Base-by-base conservation (phyloP, 2,329 filamentous ascomycete species). In the Meredithiella fracta region DNA sequence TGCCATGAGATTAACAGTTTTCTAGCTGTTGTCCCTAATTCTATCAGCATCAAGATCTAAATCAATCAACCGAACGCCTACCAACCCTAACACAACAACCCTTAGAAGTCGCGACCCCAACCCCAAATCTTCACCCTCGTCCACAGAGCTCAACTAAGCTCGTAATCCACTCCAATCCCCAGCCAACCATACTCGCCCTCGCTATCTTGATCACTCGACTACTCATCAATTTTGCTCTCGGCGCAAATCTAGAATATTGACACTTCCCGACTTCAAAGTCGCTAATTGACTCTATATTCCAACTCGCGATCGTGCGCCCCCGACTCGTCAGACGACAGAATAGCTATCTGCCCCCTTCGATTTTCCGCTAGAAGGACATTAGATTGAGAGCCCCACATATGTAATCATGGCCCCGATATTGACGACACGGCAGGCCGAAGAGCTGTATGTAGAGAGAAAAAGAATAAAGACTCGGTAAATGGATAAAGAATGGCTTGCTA, bases 351-450 rank as follows among this genome's bases (percentile, higher is more conserved):
- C 40, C 40, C 11, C 11, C 3, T 44, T n/a, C n/a, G n/a, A n/a
- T n/a, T n/a, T n/a, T 22, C 20, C 15, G 15, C 40, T 15, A 17
- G 40, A 44, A 22, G 20, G 8, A 17, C 40, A 22, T n/a, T n/a
- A n/a, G 40, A n/a, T n/a, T 44, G 40, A 5, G 5, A 5, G 5
- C 29, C 29, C 29, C 29, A 34, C 40, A 44, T 22, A 44, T 44
- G 52, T 15, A 58, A 59, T 22, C 42, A 90, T 90, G 85, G 83
- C 79, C 73, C 79, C 80, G 66, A 76, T 87, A 68, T 73, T 92
- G 70, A 88, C 86, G 60, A 73, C 77, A 65, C 80, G 85, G 66
- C 88, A 94, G 74, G 86, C 86, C 61, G 87, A 92, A 71, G 87
- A 92, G 76, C 82, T 92, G 86, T 91, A 76, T 70, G 40, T 44